Evolutionary conservation across 2,329 filamentous ascomycete species (phyloP), one percentile per base, ranked within the genome.

Genomic region (Hortaea werneckii): DNA sequence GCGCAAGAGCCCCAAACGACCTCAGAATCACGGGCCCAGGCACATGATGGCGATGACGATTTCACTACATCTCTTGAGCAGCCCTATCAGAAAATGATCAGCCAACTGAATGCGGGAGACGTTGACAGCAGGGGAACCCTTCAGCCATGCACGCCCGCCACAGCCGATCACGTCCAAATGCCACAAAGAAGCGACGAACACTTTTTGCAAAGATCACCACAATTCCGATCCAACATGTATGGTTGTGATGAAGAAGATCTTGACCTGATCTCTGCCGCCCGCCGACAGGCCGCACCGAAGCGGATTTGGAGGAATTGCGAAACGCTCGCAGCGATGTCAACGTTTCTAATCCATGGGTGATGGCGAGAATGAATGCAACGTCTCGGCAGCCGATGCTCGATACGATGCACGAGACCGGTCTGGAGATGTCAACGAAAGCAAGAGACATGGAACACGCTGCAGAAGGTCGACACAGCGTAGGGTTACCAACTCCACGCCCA

Each of bases 341-440:
- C 4, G 44, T 68, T 4, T 70, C 65, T 1, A 75, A 75, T 49
- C 73, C 73, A 1, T 75, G 71, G 70, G 68, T 67, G 0, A 64
- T 72, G 38, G 71, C 72, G 26, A 72, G 68, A 48, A 66, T 75
- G 62, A 72, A 73, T 40, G 44, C 56, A 1, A 47, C 41, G 9
- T 34, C 38, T 20, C 44, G 48, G 11, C 38, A 39, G 12, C 37
- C 37, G 20, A 13, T n/a, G 13, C 9, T 39, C 37, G 10, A 8
- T 26, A 20, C 9, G 13, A 39, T 39, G 10, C 8, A 26, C 20
- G 37, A 39, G 37, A 8, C 37, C 7, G 37, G 10, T 39, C 9
- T 13, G 7, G 37, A 2, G 37, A 8, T 8, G 10, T 13, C 37
- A n/a, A n/a, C 13, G 11, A 20, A 26, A 10, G 2, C 37, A 10